Base-by-base conservation (phyloP, 176 grass and related monocot genomes). In the Cocos nucifera region DNA sequence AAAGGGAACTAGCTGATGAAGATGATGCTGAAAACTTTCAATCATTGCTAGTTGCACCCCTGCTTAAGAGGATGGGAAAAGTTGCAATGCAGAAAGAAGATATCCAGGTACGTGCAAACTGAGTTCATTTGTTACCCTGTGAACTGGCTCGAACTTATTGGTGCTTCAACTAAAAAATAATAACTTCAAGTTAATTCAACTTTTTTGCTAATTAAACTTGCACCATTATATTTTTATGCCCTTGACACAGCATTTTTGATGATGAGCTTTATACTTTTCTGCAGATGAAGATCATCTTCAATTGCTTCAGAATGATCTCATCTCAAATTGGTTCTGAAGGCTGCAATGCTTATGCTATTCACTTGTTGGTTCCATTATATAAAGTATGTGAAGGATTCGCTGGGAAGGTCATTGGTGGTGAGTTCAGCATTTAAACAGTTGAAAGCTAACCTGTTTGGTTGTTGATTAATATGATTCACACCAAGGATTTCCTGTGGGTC, bases 301-400 rank as follows among this genome's bases (percentile, higher is more conserved):
- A 85, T 65, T 90, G 81, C 60, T 97, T 91, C 71, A 72, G 59
- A 65, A 75, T 69, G 65, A 85, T 97, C 65, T 85, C 81, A 53
- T 56, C 50, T 69, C 72, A 72, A 50, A 78, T 88, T 75, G 92
- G 79, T 19, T 62, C 84, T 20, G 80, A 85, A 78, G 87, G 78
- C 53, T 82, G 81, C 62, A 63, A 79, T 64, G 59, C 66, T 54
- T 97, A 97, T 58, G 83, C 83, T 57, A 51, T 57, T 65, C 66
- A 88, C 27, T 50, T 91, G 44, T 57, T 97, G 70, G 29, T 61
- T 72, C 84, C 92, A 9, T 56, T 97, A n/a, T 97, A 97, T 69
- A 97, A 97, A 88, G 81, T 88, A 56, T 85, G 72, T 52, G 92
- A 97, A 88, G 92, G 84, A 83, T 91, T 97, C 80, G 78, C 92